A percentile compares a stretch with the other conserved stretches of the same genome.
phyloP scores from a whole-genome alignment of 2,329 filamentous ascomycete species.

The Ophiostoma himal-ulmi region DNA sequence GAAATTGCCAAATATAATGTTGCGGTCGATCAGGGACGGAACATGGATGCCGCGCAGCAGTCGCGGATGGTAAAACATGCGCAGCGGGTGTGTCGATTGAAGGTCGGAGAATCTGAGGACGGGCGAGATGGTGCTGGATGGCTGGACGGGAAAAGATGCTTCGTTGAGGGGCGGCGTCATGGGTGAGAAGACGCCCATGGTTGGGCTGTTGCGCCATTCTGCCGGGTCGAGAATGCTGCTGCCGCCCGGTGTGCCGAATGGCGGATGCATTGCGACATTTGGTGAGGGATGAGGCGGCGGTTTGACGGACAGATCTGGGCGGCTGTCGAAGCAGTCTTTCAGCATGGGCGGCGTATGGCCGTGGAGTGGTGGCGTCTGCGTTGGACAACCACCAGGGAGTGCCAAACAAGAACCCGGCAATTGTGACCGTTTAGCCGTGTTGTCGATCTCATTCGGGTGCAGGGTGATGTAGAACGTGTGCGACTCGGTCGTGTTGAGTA shows the following conservation, averaged over 20 bases:
- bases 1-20: constrained; percentile 8
- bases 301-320: not conserved
- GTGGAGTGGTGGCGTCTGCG: not conserved
- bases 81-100: not conserved
- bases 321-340: not conserved
- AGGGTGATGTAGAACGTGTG: constrained; percentile 21
- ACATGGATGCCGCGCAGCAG: constrained; percentile 22
- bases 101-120: not conserved
- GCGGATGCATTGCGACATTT: not conserved
- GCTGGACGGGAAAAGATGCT: not conserved
- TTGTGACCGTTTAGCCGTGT: not conserved
- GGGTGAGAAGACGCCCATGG: not conserved
- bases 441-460: not conserved
- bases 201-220: not conserved
- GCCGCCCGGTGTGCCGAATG: not conserved
- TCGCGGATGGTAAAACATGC: constrained; percentile 19
- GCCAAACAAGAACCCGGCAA: not conserved
- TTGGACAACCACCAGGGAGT: not conserved
- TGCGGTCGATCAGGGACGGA: constrained; percentile 17
- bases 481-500: constrained; percentile 18
- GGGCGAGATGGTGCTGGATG: not conserved
- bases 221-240: not conserved
- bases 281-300: not conserved
- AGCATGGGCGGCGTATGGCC: not conserved
- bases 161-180: not conserved